Percentiles rank a stretch among this genome's conserved stretches.
Evolutionary conservation across 345 rosid species (phyloP).

Genomic region (Euphorbia tirucalli): DNA sequence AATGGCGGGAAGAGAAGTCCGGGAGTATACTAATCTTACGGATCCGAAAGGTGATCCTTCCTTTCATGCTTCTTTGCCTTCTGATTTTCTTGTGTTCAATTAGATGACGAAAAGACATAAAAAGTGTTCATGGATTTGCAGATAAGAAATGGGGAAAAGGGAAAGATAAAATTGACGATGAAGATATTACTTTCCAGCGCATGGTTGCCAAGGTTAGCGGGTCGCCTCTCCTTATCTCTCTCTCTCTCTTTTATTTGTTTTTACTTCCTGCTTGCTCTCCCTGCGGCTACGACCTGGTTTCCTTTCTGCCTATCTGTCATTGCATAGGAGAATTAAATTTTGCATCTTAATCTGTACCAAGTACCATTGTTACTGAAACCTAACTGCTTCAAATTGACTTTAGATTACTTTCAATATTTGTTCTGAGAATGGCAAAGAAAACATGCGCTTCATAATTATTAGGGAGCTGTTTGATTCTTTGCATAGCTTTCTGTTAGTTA

Average conservation of each 20-base stretch:
- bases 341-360: background rate
- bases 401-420: background rate
- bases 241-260: background rate
- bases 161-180: slow-evolving; percentile 87
- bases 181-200: slow-evolving; percentile 92
- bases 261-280: background rate
- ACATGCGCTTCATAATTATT: background rate
- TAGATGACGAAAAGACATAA: background rate
- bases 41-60: slow-evolving; percentile 76
- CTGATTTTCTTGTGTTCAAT: background rate
- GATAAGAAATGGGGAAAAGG: slow-evolving; percentile 89
- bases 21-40: slow-evolving; percentile 90
- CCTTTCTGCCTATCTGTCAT: background rate
- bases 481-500: background rate
- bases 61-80: background rate
- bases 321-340: background rate
- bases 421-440: background rate
- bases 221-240: slow-evolving; percentile 50
- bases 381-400: background rate
- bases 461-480: background rate
- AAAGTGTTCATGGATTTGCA: slow-evolving; percentile 21
- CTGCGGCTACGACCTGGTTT: background rate
- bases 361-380: background rate
- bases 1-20: slow-evolving; percentile 97
- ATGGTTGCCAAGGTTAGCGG: slow-evolving; percentile 99